Evolutionary conservation across 1,284 basidiomycete species (phyloP), one percentile per base, ranked within the genome.

Genomic region (Sporisorium scitamineum): DNA sequence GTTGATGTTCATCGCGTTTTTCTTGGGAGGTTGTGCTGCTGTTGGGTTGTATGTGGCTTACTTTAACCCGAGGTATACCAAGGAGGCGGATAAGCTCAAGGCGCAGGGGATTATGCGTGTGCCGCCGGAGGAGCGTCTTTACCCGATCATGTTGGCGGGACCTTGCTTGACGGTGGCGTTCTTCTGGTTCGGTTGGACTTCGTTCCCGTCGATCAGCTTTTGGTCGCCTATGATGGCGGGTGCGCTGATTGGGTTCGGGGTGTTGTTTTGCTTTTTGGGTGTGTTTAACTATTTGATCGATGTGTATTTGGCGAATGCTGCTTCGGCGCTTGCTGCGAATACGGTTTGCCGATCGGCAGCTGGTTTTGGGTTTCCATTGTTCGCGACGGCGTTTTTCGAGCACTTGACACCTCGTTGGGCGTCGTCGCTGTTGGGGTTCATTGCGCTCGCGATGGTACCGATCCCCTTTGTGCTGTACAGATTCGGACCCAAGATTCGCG

Each of bases 351-450:
- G 92, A 44, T 90, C 89, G 3, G 84, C 89, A 3, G 88, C 91
- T 57, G 92, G 90, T 4, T 90, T 89, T 1, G 87, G 85, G 0
- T 85, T 87, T 82, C 88, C 88, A 0, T 79, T 89, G 3, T 89
- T 89, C 67, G 87, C 88, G 0, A 37, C 61, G 1, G 87, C 88
- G 66, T 88, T 89, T 88, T 89, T 87, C 82, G 67, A 85, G 7
- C 85, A 77, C 18, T 84, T 94, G 5, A 91, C 91, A 1, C 90
- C 91, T 0, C 91, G 92, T 0, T 92, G 93, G 8, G 92, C 92
- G 0, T 91, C 90, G 0, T 91, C 90, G 13, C 87, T 94, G n/a
- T 85, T 94, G 7, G 93, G 90, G 0, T 91, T 92, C 6, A 82
- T 94, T 27, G 88, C 90, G 54, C 88, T 90, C 7, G 66, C 91